A percentile compares a stretch with the other conserved stretches of the same genome.
phyloP scores from a whole-genome alignment of 495 filamentous ascomycete species.

The Hypoxylon trugodes region DNA sequence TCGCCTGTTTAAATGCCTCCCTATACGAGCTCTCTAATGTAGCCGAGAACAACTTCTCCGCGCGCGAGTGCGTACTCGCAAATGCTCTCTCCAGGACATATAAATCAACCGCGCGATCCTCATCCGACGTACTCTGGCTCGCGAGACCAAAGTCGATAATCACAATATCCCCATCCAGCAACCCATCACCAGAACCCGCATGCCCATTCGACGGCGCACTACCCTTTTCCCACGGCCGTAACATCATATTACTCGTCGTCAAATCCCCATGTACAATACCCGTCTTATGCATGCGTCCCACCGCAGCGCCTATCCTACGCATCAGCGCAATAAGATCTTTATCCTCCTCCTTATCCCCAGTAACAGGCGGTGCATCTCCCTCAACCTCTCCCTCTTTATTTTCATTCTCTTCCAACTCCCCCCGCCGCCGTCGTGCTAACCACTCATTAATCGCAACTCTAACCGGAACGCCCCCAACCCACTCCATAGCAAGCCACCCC shows the following conservation, averaged over 20 bases:
- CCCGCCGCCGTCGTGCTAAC: slow-evolving; percentile 52
- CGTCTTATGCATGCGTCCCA: slow-evolving; percentile 81
- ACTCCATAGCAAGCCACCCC: slow-evolving; percentile 92
- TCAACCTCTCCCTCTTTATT: slow-evolving; percentile 38
- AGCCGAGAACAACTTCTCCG: slow-evolving; percentile 76
- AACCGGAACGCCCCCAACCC: slow-evolving; percentile 79
- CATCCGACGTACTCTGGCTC: slow-evolving; percentile 79
- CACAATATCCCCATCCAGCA: slow-evolving; percentile 76
- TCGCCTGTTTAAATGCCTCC: slow-evolving; percentile 59
- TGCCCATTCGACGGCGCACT: slow-evolving; percentile 26
- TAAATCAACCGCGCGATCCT: slow-evolving; percentile 94
- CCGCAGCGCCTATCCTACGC: slow-evolving; percentile 72
- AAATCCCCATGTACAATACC: slow-evolving; percentile 95
- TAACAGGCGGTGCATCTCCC: slow-evolving; percentile 48
- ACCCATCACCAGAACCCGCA: slow-evolving; percentile 34
- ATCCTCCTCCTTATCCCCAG: slow-evolving; percentile 46
- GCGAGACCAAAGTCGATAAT: slow-evolving; percentile 97
- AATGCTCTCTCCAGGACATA: slow-evolving; percentile 98
- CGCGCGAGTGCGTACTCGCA: slow-evolving; percentile 89
- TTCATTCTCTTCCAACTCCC: slow-evolving; percentile 12
- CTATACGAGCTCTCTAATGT: slow-evolving; percentile 63
- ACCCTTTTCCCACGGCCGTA: slow-evolving; percentile 57
- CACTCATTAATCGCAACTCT: slow-evolving; percentile 72
- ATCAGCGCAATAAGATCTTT: slow-evolving; percentile 64
- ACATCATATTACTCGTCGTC: slow-evolving; percentile 97